phyloP scores from a whole-genome alignment of 352 stramenopile species.

The Phytophthora vignae region DNA sequence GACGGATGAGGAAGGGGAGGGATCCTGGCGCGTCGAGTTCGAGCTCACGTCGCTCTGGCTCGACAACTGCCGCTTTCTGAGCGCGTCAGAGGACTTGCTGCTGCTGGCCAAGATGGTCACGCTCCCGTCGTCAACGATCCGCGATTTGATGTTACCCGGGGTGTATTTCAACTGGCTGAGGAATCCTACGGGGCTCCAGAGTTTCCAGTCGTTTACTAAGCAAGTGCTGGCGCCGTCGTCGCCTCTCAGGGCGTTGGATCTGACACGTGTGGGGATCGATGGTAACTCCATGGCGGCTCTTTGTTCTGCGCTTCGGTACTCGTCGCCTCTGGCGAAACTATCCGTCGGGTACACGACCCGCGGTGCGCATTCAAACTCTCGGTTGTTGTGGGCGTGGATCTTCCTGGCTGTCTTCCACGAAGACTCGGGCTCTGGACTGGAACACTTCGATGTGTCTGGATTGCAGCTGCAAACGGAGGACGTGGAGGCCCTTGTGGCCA shows the following conservation, averaged over 20 bases:
- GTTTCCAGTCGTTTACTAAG: constrained; percentile 27
- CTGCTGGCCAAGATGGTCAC: constrained; percentile 26
- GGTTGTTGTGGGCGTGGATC: constrained; percentile 50
- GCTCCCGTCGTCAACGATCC: constrained; percentile 30
- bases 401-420: constrained; percentile 52
- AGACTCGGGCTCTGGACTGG: constrained; percentile 37
- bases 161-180: constrained; percentile 28
- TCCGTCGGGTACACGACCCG: constrained; percentile 35
- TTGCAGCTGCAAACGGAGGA: constrained; percentile 27
- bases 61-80: constrained; percentile 32
- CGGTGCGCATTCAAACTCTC: constrained; percentile 24
- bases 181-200: constrained; percentile 15
- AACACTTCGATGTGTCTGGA: constrained; percentile 36
- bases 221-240: constrained; percentile 26
- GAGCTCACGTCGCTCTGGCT: constrained; percentile 33
- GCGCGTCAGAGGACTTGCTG: constrained; percentile 16
- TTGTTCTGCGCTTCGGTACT: constrained; percentile 42
- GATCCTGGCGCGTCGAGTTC: constrained; percentile 11
- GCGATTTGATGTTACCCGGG: constrained; percentile 23
- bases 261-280: constrained; percentile 29
- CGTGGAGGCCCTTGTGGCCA: constrained; percentile 8
- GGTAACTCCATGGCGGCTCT: constrained; percentile 25
- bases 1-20: not conserved
- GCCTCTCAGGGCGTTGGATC: constrained; percentile 35
- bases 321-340: constrained; percentile 28